Conservation (phyloP, 805 yeast genomes). For the Vanderwaltozyma verrucispora region DNA sequence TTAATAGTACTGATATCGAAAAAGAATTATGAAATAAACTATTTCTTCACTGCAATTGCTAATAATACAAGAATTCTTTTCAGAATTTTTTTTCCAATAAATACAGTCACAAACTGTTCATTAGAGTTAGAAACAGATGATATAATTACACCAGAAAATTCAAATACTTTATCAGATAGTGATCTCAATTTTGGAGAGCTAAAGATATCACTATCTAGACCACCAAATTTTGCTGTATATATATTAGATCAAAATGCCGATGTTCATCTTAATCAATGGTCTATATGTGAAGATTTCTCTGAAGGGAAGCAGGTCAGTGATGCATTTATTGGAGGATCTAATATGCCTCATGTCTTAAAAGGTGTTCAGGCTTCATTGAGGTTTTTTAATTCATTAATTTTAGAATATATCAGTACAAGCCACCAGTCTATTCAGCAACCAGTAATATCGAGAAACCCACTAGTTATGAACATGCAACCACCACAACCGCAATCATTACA, state of each 20-base stretch:
- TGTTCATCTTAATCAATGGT: conserved; percentile 25
- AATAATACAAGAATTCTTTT: conserved; percentile 59
- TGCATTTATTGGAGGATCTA: conserved; percentile 53
- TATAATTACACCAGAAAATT: conserved; percentile 3
- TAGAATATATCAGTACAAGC: conserved; percentile 11
- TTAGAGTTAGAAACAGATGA: conserved; percentile 37
- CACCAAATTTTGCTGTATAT: conserved; percentile 73
- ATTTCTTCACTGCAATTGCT: conserved; percentile 66
- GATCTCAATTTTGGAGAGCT: conserved; percentile 34
- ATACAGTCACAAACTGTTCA: conserved; percentile 49
- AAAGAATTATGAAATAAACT: conserved; percentile 62
- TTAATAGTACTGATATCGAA: conserved; percentile 59
- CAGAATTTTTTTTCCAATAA: conserved; percentile 60
- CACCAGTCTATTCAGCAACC: conserved; percentile 8
- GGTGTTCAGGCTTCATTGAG: conserved; percentile 45
- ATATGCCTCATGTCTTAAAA: conserved; percentile 57
- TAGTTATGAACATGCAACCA: conserved; percentile 11
- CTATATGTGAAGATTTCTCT: conserved; percentile 73
- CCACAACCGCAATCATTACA: conserved; percentile 6
- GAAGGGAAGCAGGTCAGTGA: conserved; percentile 73
- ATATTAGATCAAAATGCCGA: conserved; percentile 45
- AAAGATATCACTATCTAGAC: conserved; percentile 40
- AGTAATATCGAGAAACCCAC: conserved; percentile 1
- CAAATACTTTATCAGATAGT: conserved; percentile 9
- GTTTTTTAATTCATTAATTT: conserved; percentile 43